A percentile compares a stretch with the other conserved stretches of the same genome.
Evolutionary conservation across 495 filamentous ascomycete species (phyloP).

Genomic region (Beverwykella pulmonaria): DNA sequence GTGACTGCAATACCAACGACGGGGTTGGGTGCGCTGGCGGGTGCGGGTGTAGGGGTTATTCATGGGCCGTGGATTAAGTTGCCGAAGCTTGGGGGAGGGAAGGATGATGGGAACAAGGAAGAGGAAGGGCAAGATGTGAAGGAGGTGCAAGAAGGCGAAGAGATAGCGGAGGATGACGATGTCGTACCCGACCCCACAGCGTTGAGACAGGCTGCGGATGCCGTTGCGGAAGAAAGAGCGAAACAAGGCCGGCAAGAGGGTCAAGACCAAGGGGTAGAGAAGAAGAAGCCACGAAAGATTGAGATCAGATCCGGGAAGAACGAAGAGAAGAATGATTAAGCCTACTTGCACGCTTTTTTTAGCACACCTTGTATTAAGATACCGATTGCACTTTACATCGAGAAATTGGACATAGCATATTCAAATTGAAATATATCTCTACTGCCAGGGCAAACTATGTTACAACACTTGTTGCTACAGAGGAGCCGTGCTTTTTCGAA

Average conservation of each 20-base stretch:
- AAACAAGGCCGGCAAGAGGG: slow-evolving; percentile 1
- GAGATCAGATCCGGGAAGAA: slow-evolving; percentile 9
- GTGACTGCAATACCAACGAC: slow-evolving; percentile 28
- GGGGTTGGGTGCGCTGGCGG: slow-evolving; percentile 20
- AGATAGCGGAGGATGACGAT: slow-evolving; percentile 5
- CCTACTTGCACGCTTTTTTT: background rate
- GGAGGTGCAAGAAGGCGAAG: background rate
- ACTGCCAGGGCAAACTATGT: too few relatives aligned
- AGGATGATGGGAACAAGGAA: background rate
- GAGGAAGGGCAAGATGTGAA: background rate
- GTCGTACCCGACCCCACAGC: slow-evolving; percentile 15
- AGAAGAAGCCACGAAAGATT: slow-evolving; percentile 25
- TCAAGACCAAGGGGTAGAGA: background rate
- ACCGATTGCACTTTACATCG: too few relatives aligned
- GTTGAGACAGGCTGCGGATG: slow-evolving; percentile 16
- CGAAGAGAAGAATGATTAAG: background rate
- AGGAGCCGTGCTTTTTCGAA: too few relatives aligned
- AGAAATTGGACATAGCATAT: too few relatives aligned
- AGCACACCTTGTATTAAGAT: too few relatives aligned
- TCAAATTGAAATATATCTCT: too few relatives aligned
- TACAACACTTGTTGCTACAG: too few relatives aligned
- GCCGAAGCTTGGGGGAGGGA: slow-evolving; percentile 4
- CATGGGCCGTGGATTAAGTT: slow-evolving; percentile 34
- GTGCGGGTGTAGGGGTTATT: slow-evolving; percentile 22
- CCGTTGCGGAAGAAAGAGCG: slow-evolving; percentile 5